Percentiles rank a stretch among this genome's conserved stretches.
phyloP scores from a whole-genome alignment of 108 stramenopile species.

The Stephanodiscus triporus region DNA sequence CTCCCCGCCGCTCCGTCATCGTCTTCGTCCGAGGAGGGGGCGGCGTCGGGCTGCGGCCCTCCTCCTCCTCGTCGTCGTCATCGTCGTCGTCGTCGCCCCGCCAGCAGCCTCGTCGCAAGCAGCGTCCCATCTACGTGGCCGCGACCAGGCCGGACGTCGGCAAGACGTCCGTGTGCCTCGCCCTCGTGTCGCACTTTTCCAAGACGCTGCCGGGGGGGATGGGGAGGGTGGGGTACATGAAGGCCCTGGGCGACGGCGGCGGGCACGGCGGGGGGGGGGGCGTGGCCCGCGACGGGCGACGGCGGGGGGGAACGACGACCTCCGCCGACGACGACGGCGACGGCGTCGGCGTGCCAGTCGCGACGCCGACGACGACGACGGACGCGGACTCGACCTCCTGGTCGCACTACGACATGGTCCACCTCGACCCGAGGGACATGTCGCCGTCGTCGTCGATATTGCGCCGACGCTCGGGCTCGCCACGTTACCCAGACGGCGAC shows the following conservation, averaged over 20 bases:
- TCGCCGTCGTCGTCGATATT: conserved; percentile 41
- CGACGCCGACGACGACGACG: conserved; percentile 84
- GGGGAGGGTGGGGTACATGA: conserved; percentile 88
- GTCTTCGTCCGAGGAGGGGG: too few species aligned
- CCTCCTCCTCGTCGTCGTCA: background rate
- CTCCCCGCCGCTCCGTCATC: too few species aligned
- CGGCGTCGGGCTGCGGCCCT: too few species aligned
- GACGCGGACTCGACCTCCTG: conserved; percentile 79
- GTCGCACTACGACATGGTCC: conserved; percentile 72
- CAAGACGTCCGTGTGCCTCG: conserved; percentile 87
- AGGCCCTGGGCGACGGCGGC: conserved; percentile 88
- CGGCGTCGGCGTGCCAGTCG: conserved; percentile 31
- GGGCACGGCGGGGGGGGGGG: too few species aligned
- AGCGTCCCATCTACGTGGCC: conserved; percentile 80
- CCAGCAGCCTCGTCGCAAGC: background rate
- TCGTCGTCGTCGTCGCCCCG: background rate
- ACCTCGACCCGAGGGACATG: conserved; percentile 79
- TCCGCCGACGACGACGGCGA: background rate
- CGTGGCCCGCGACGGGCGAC: conserved; percentile 45
- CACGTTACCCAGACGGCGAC: too few species aligned
- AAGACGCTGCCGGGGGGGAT: conserved; percentile 59
- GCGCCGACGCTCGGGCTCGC: too few species aligned
- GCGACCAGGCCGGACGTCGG: conserved; percentile 94
- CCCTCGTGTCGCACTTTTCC: conserved; percentile 81
- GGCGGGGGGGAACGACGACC: conserved; percentile 25